Evolutionary conservation across 2,329 filamentous ascomycete genomes (phyloP).

Genomic region (Calonectria hawksworthii): DNA sequence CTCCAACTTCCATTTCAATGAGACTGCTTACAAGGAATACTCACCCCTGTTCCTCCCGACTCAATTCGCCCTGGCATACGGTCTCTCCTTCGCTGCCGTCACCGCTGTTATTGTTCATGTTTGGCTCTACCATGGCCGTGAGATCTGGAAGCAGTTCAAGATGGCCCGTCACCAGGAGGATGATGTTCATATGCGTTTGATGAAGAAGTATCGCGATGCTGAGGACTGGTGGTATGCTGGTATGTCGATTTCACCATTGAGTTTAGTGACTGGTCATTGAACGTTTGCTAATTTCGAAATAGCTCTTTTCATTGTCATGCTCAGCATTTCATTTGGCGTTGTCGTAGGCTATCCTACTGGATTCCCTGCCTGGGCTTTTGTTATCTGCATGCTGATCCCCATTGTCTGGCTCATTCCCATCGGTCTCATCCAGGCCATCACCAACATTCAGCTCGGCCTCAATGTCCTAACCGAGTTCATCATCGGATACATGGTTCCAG

Average conservation of each 20-base stretch:
- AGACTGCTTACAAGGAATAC: constrained; percentile 72
- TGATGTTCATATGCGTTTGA: constrained; percentile 71
- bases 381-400: constrained; percentile 70
- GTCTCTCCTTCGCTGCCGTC: constrained; percentile 77
- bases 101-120: constrained; percentile 72
- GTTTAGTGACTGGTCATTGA: constrained; percentile 39
- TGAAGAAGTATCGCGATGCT: constrained; percentile 73
- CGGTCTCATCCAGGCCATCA: constrained; percentile 73
- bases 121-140: constrained; percentile 66
- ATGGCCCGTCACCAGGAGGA: constrained; percentile 69
- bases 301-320: constrained; percentile 66
- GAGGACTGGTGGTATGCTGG: constrained; percentile 72
- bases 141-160: constrained; percentile 68
- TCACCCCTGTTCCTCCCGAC: constrained; percentile 76
- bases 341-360: constrained; percentile 69
- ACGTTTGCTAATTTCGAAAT: constrained; percentile 28
- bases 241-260: constrained; percentile 55
- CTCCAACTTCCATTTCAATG: constrained; percentile 69
- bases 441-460: constrained; percentile 74
- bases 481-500: constrained; percentile 80
- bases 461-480: constrained; percentile 82
- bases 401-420: constrained; percentile 72
- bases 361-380: constrained; percentile 70
- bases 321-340: constrained; percentile 67
- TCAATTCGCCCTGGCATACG: constrained; percentile 72